phyloP scores from a whole-genome alignment of 768 basidiomycete genomes.

The Pluteus cervinus region DNA sequence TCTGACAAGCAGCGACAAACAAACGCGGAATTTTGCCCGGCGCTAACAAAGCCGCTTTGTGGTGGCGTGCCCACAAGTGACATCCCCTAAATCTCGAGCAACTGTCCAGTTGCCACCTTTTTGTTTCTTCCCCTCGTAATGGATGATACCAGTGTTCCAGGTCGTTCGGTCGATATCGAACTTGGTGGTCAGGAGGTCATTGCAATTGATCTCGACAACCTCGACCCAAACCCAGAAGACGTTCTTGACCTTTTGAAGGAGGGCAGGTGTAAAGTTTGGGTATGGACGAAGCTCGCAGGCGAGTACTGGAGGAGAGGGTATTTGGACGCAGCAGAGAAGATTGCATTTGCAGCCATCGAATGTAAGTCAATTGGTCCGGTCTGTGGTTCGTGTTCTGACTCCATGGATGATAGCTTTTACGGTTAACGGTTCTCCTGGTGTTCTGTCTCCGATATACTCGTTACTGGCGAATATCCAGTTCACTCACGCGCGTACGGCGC shows the following conservation, averaged over 20 bases:
- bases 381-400: slow-evolving; percentile 6
- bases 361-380: slow-evolving; percentile 35
- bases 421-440: slow-evolving; percentile 38
- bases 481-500: slow-evolving; percentile 74
- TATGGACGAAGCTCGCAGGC: slow-evolving; percentile 79
- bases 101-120: no score
- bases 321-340: slow-evolving; percentile 70
- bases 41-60: no score
- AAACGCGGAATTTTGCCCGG: no score
- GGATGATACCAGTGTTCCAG: slow-evolving; percentile 29
- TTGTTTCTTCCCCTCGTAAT: slow-evolving; percentile 19
- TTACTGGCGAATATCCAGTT: slow-evolving; percentile 84
- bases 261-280: slow-evolving; percentile 62
- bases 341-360: slow-evolving; percentile 60
- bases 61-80: no score
- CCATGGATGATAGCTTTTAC: slow-evolving; percentile 38
- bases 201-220: slow-evolving; percentile 82
- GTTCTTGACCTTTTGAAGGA: slow-evolving; percentile 68
- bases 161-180: slow-evolving; percentile 68
- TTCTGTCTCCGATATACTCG: slow-evolving; percentile 69
- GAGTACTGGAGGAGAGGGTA: slow-evolving; percentile 85
- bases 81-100: no score
- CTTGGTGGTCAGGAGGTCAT: slow-evolving; percentile 81
- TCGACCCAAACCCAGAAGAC: slow-evolving; percentile 74
- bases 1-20: no score